Percentiles rank a stretch among this genome's conserved stretches.
Evolutionary conservation across 305 asterid genomes (phyloP).

Genomic region (Petunia hybrid): DNA sequence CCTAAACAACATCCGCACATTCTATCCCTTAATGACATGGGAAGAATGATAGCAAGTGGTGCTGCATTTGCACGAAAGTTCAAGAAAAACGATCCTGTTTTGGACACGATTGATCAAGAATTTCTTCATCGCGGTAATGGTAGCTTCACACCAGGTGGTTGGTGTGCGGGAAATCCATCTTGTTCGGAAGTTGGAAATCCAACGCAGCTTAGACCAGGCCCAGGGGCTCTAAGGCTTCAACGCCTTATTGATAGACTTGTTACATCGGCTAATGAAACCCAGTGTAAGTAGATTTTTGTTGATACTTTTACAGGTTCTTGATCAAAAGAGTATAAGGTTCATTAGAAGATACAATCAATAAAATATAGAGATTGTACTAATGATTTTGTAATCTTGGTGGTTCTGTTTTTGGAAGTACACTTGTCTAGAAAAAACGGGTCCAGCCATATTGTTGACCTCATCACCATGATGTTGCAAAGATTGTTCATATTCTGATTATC

Average conservation of each 20-base stretch:
- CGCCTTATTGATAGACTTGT: constrained; percentile 36
- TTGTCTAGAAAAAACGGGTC: background rate
- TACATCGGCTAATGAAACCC: constrained; percentile 24
- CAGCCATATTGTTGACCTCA: background rate
- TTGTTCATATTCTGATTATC: background rate
- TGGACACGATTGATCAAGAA: constrained; percentile 40
- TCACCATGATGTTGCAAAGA: background rate
- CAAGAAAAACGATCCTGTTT: constrained; percentile 35
- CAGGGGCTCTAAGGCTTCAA: constrained; percentile 40
- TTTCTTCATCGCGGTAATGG: constrained; percentile 39
- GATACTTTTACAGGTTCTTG: constrained; percentile 16
- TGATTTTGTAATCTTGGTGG: background rate
- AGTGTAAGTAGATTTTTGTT: constrained; percentile 35
- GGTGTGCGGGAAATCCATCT: constrained; percentile 39
- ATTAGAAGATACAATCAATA: background rate
- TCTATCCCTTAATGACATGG: constrained; percentile 38
- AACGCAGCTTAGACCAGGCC: constrained; percentile 37
- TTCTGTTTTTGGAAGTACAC: background rate
- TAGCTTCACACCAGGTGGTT: constrained; percentile 45
- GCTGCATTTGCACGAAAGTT: constrained; percentile 47
- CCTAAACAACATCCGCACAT: constrained; percentile 44
- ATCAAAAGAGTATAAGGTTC: constrained; percentile 4
- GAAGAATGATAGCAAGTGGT: constrained; percentile 34
- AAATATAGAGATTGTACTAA: constrained; percentile 8
- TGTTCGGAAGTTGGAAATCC: constrained; percentile 42